Evolutionary conservation across 495 filamentous ascomycete genomes (phyloP).

Genomic region (Lasiosphaeris hirsuta): DNA sequence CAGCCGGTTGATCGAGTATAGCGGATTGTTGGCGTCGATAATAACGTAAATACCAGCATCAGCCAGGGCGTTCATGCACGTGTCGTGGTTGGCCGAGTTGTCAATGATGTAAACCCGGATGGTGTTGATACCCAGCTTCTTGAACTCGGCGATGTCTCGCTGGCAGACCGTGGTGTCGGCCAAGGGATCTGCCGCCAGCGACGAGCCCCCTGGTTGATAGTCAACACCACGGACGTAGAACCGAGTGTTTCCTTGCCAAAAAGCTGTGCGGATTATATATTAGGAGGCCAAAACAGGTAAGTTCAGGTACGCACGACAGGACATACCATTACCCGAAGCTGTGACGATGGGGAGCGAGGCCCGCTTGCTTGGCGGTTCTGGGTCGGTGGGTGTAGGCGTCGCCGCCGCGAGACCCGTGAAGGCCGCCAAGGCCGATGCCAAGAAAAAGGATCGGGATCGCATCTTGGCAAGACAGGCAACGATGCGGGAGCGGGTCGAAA

Average conservation of each 20-base stretch:
- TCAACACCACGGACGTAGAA: conserved; percentile 96
- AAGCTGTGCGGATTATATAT: conserved; percentile 51
- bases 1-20: conserved; percentile 75
- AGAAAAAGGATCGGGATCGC: conserved; percentile 15
- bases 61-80: conserved; percentile 77
- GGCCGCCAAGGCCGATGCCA: conserved; percentile 55
- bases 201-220: conserved; percentile 91
- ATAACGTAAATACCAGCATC: conserved; percentile 91
- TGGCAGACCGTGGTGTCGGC: conserved; percentile 66
- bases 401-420: conserved; percentile 50
- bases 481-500: not conserved
- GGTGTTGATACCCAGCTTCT: conserved; percentile 83
- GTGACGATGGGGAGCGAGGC: conserved; percentile 41
- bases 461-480: conserved; percentile 11
- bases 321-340: conserved; percentile 46
- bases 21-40: conserved; percentile 64
- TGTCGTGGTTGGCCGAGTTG: conserved; percentile 77
- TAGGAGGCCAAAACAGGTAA: conserved; percentile 11
- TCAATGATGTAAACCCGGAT: conserved; percentile 92
- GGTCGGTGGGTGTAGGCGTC: conserved; percentile 55
- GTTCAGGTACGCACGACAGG: too few relatives aligned
- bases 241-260: conserved; percentile 76
- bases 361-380: conserved; percentile 53
- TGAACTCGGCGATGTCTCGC: conserved; percentile 81
- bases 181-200: conserved; percentile 73